Evolutionary conservation across 768 basidiomycete species (phyloP).

Genomic region (Tubosaeta sp.): DNA sequence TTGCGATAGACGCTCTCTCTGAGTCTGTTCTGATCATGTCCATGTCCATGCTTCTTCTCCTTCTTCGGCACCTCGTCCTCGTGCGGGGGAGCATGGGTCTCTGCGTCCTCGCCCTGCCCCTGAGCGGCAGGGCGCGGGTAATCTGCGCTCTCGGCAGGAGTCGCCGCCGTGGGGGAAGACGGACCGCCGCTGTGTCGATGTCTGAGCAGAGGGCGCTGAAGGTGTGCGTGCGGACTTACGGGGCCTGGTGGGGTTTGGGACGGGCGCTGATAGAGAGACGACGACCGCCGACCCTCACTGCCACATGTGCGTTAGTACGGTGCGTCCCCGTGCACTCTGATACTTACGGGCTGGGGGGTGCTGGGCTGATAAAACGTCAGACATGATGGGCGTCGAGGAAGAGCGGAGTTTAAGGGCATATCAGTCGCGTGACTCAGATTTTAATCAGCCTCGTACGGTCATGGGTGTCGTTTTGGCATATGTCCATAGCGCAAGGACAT

Average conservation of each 20-base stretch:
- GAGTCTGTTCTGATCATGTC: constrained; percentile 42
- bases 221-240: constrained; percentile 26
- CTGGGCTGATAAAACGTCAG: constrained; percentile 28
- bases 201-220: not conserved
- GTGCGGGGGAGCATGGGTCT: constrained; percentile 31
- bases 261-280: constrained; percentile 44
- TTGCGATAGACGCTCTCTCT: constrained; percentile 44
- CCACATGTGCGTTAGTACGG: not conserved
- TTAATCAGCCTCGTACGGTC: constrained; percentile 13
- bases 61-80: constrained; percentile 47
- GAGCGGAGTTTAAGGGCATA: constrained; percentile 18
- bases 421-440: no score
- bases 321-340: not conserved
- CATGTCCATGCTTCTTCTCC: constrained; percentile 43
- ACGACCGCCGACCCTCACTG: constrained; percentile 47
- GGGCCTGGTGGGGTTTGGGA: constrained; percentile 31
- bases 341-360: constrained; percentile 50
- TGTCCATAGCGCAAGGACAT: constrained; percentile 32
- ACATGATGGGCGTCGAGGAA: constrained; percentile 15
- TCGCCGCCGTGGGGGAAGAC: constrained; percentile 5
- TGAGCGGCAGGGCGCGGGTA: constrained; percentile 54
- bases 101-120: constrained; percentile 30
- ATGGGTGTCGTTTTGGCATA: constrained; percentile 27
- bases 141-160: constrained; percentile 30
- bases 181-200: not conserved